Percentiles rank a stretch among this genome's conserved stretches.
phyloP scores from a whole-genome alignment of 1,139 yeast species.

The Chernovozyma sophiae-reginae region DNA sequence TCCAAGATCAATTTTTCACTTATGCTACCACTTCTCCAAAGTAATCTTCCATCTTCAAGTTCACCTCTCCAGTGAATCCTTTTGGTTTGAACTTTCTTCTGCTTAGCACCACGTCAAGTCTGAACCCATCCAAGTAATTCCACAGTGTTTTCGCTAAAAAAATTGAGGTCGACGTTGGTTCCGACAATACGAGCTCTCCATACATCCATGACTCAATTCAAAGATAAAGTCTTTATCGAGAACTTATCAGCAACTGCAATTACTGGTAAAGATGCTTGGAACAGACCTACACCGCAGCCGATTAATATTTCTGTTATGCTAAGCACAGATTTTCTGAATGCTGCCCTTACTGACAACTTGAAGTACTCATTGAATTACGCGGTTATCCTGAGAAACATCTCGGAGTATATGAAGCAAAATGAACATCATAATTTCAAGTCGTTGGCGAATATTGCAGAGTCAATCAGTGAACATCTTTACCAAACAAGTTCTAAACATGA shows the following conservation, averaged over 20 bases:
- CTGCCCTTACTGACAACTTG: constrained; percentile 74
- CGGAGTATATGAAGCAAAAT: constrained; percentile 45
- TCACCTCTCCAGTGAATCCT: too few relatives aligned
- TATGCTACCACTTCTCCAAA: too few relatives aligned
- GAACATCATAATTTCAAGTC: constrained; percentile 48
- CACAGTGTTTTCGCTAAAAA: constrained; percentile 8
- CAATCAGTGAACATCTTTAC: constrained; percentile 46
- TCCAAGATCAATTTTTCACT: too few relatives aligned
- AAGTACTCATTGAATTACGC: constrained; percentile 85
- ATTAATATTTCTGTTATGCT: constrained; percentile 56
- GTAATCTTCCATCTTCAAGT: too few relatives aligned
- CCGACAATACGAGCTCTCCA: constrained; percentile 18
- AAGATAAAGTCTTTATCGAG: constrained; percentile 56
- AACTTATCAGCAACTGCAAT: constrained; percentile 59
- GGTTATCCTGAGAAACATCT: constrained; percentile 63
- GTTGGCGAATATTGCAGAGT: constrained; percentile 54
- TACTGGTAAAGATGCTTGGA: constrained; percentile 78
- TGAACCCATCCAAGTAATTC: too few relatives aligned
- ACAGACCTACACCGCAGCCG: constrained; percentile 66
- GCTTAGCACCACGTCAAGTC: too few relatives aligned
- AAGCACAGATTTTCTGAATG: constrained; percentile 63
- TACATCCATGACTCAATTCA: constrained; percentile 17
- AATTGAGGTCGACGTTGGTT: constrained; percentile 15
- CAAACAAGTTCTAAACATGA: constrained; percentile 50
- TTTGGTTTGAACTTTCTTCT: too few relatives aligned